Evolutionary conservation across 441 rosid species (phyloP).

Genomic region (Brassica balearica): DNA sequence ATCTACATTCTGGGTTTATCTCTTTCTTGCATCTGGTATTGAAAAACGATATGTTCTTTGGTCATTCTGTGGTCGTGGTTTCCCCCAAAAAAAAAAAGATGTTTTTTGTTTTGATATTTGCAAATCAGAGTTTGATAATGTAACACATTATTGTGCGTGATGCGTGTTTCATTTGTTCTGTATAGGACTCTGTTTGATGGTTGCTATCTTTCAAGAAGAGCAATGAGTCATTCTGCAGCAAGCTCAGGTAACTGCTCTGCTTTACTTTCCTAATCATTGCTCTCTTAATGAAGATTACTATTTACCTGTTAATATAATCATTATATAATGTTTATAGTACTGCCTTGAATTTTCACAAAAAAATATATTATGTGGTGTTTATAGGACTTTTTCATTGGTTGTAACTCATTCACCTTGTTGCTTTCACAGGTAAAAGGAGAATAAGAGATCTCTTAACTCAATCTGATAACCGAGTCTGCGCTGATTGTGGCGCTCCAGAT

Average conservation of each 20-base stretch:
- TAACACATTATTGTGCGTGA: neutral
- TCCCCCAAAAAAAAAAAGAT: neutral
- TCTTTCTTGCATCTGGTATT: neutral
- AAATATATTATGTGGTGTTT: neutral
- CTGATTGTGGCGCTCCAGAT: slow-evolving; percentile 96
- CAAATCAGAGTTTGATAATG: slow-evolving; percentile 21
- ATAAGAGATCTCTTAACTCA: slow-evolving; percentile 74
- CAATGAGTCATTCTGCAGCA: slow-evolving; percentile 46
- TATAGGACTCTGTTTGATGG: slow-evolving; percentile 34
- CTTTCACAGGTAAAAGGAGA: slow-evolving; percentile 72
- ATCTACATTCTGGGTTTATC: neutral
- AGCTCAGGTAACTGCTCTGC: slow-evolving; percentile 35
- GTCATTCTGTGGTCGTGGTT: slow-evolving; percentile 12
- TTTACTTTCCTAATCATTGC: neutral
- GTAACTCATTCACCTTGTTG: slow-evolving; percentile 21
- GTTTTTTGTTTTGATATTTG: neutral
- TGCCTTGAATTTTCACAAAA: neutral
- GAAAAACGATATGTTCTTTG: slow-evolving; percentile 1
- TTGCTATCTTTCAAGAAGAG: slow-evolving; percentile 29
- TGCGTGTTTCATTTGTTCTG: slow-evolving; percentile 2
- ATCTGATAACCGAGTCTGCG: slow-evolving; percentile 83
- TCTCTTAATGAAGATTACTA: neutral
- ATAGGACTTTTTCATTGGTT: slow-evolving; percentile 4
- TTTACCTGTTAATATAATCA: no score
- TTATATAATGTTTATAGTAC: neutral